Conservation (phyloP, 495 filamentous ascomycete genomes). For the Hamigera avellanea region DNA sequence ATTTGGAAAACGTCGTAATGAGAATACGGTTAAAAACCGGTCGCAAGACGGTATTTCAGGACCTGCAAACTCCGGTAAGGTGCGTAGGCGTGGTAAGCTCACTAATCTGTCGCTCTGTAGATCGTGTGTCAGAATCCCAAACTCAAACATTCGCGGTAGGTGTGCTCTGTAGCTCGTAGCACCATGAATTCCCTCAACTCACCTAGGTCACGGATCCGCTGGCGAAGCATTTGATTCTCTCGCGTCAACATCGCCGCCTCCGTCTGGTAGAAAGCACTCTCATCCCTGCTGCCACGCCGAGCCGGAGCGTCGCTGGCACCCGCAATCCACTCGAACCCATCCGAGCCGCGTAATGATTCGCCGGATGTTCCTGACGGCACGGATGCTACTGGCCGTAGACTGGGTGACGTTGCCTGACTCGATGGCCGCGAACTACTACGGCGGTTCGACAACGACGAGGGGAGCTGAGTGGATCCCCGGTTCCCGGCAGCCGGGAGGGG, state of each 20-base stretch:
- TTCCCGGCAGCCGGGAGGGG: slow-evolving; percentile 17
- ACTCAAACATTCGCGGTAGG: not conserved
- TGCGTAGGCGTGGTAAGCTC: slow-evolving; percentile 13
- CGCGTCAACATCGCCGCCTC: slow-evolving; percentile 77
- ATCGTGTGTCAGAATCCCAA: not conserved
- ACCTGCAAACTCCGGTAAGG: no score
- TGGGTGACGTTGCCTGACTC: slow-evolving; percentile 27
- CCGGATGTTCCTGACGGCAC: not conserved
- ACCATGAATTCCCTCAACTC: not conserved
- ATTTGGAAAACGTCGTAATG: no score
- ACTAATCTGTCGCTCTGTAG: slow-evolving; percentile 25
- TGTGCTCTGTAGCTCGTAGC: not conserved
- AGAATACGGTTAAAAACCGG: no score
- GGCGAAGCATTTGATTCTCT: slow-evolving; percentile 89
- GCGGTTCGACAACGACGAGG: slow-evolving; percentile 37
- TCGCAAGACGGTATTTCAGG: no score
- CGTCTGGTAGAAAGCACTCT: slow-evolving; percentile 81
- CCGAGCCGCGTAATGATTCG: slow-evolving; percentile 15
- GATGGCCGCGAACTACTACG: slow-evolving; percentile 36
- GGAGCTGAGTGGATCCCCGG: slow-evolving; percentile 20
- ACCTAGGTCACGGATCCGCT: slow-evolving; percentile 70
- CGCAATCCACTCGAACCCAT: slow-evolving; percentile 19
- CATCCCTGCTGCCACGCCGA: slow-evolving; percentile 50
- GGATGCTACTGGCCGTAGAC: slow-evolving; percentile 16
- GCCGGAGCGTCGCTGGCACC: slow-evolving; percentile 15